These are phyloP conservation scores for Chrysoporthe deuterocubensis DNA, from an alignment of 2,329 filamentous ascomycete species.

Conservation along the genomic window DNA sequence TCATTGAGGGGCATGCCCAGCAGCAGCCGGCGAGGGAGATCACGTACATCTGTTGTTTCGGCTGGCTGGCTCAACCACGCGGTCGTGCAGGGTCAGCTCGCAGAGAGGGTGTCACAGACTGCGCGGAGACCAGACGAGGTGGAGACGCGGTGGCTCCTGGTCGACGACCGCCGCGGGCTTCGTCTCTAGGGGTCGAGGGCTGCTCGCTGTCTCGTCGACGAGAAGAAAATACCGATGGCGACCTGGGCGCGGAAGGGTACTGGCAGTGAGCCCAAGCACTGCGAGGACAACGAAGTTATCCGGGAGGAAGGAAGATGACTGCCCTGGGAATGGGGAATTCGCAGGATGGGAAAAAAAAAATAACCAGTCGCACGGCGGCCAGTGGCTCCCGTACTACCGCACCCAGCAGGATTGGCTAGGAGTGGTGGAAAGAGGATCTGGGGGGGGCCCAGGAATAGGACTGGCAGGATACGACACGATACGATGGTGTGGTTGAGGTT, in stretches of 20 bases:
- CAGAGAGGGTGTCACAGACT: slow-evolving; percentile 20
- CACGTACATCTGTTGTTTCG: slow-evolving; percentile 51
- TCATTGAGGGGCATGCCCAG: slow-evolving; percentile 22
- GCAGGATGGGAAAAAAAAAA: neutral
- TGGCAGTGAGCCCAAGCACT: slow-evolving; percentile 18
- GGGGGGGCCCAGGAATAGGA: slow-evolving; percentile 1
- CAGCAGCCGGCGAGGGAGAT: slow-evolving; percentile 36
- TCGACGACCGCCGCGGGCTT: neutral
- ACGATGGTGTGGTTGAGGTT: slow-evolving; percentile 33
- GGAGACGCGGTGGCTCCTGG: slow-evolving; percentile 10
- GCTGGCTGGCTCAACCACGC: slow-evolving; percentile 38
- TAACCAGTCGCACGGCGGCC: neutral
- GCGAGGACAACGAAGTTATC: slow-evolving; percentile 1
- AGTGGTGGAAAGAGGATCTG: neutral
- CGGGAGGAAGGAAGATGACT: neutral
- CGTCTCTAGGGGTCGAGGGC: neutral
- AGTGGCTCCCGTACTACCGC: neutral
- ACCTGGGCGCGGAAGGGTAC: neutral
- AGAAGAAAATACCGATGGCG: slow-evolving; percentile 10
- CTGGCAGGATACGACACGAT: slow-evolving; percentile 30
- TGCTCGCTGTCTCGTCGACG: slow-evolving; percentile 20
- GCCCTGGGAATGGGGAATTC: neutral
- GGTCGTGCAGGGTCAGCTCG: slow-evolving; percentile 30
- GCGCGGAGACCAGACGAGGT: slow-evolving; percentile 26
- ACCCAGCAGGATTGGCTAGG: slow-evolving; percentile 4